Conservation (phyloP, 148 eudicot species). For the Persicaria maculosa region DNA sequence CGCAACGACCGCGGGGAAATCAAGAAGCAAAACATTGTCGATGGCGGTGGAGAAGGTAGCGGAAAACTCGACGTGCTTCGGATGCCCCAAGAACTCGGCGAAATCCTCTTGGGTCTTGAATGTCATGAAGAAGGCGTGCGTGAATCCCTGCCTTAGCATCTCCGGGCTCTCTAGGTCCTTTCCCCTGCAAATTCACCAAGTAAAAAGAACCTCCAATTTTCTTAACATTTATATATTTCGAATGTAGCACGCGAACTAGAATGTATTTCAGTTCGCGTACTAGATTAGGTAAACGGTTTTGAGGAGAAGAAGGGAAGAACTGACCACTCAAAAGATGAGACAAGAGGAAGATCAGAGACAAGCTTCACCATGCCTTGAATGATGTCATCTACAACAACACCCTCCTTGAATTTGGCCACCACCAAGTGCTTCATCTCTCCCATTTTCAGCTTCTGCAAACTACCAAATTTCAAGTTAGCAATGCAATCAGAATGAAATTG, state of each 20-base stretch:
- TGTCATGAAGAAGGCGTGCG: conserved; percentile 76
- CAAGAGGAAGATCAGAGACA: conserved; percentile 48
- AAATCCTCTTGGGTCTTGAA: conserved; percentile 64
- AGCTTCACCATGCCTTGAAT: conserved; percentile 71
- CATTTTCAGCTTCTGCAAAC: conserved; percentile 19
- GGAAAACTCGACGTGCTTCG: conserved; percentile 69
- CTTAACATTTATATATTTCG: not conserved
- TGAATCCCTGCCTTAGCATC: conserved; percentile 82
- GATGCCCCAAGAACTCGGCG: conserved; percentile 41
- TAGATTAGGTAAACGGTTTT: not conserved
- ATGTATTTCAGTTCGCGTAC: not conserved
- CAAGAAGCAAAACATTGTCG: conserved; percentile 72
- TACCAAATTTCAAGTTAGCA: no score
- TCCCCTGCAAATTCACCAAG: conserved; percentile 41
- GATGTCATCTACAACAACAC: conserved; percentile 52
- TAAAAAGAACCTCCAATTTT: not conserved
- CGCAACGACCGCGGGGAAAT: conserved; percentile 52
- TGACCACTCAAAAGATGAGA: conserved; percentile 74
- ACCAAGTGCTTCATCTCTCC: conserved; percentile 81
- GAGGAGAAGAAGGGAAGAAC: not conserved
- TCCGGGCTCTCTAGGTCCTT: conserved; percentile 72
- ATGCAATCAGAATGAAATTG: no score
- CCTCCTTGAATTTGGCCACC: conserved; percentile 88
- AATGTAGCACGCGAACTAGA: not conserved
- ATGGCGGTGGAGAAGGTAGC: conserved; percentile 47